Base-by-base conservation (phyloP, 345 rosid species). In the Theobroma cacao region DNA sequence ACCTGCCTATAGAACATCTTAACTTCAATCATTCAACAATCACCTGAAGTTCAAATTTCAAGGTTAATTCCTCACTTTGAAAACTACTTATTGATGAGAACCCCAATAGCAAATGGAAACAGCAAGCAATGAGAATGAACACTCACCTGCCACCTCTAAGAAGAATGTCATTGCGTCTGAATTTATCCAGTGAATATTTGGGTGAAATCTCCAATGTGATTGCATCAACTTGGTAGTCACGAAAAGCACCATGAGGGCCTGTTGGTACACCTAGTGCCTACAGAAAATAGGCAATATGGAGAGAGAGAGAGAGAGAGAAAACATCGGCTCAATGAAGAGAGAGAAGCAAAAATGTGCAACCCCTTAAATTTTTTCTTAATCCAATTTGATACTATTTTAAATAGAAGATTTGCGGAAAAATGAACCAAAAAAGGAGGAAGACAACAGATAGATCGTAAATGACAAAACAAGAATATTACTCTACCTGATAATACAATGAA, bases 221-320 rank as follows among this genome's bases (percentile, higher is more conserved):
- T 75, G 97, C 97, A 89, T 94, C 98, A 65, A 96, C 88, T 89
- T 94, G 98, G 82, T 89, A 94, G 78, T 94, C 95, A 38, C 97
- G 98, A 84, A 96, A 96, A 65, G 97, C 97, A 77, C 98, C 99
- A 84, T 94, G 99, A 13, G 97, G 87, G 77, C 97, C 98, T 48
- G 97, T 96, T 62, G 99, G 98, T 76, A 94, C 85, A 76, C 97
- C 99, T 72, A 96, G 81, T 72, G 98, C 99, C 99, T 94, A 81
- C 56, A 72, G 63, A 50, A 50, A n/a, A 40, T 47, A 31, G 73
- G 58, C 43, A 68, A 22, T 72, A 76, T n/a, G 64, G 36, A 82
- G 50, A 65, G 40, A 65, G 76, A 28, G 74, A 53, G 48, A 24
- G 30, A 24, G 66, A 67, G 59, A 77, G 28, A 20, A 22, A 63